A percentile compares a stretch with the other conserved stretches of the same genome.
phyloP scores from a whole-genome alignment of 192 early-diverging fungal species.

The Ambispora gerdemannii region DNA sequence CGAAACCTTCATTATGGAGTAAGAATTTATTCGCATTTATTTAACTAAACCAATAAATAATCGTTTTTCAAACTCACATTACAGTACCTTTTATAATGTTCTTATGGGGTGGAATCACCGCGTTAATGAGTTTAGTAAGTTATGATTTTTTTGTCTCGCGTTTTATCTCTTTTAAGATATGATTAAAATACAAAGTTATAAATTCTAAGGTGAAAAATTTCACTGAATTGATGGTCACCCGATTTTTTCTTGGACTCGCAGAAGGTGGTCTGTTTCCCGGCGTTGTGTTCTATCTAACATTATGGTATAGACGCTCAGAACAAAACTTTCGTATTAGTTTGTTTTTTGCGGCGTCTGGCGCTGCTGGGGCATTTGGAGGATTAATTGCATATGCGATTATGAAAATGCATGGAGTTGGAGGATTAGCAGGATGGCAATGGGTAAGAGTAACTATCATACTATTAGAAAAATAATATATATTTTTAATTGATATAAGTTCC shows the following conservation, averaged over 20 bases:
- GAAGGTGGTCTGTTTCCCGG: slow-evolving; percentile 63
- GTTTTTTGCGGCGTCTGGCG: slow-evolving; percentile 50
- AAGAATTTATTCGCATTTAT: background rate
- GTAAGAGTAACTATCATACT: background rate
- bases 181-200: slow-evolving; percentile 1
- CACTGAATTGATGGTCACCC: slow-evolving; percentile 44
- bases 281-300: slow-evolving; percentile 49
- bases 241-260: slow-evolving; percentile 59
- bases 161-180: background rate
- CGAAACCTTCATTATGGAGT: slow-evolving; percentile 55
- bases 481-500: slow-evolving; percentile 21
- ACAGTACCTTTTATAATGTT: slow-evolving; percentile 53
- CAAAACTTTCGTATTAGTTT: slow-evolving; percentile 51
- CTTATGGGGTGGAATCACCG: slow-evolving; percentile 52
- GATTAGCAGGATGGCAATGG: slow-evolving; percentile 56
- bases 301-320: slow-evolving; percentile 59
- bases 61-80: background rate
- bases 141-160: background rate
- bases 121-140: slow-evolving; percentile 49
- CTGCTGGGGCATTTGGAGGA: slow-evolving; percentile 62
- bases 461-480: background rate
- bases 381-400: slow-evolving; percentile 63
- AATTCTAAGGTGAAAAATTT: slow-evolving; percentile 29
- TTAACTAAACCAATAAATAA: background rate
- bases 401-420: slow-evolving; percentile 52